Evolutionary conservation across 768 basidiomycete species (phyloP).

Genomic region (Lactifluus pinguis): DNA sequence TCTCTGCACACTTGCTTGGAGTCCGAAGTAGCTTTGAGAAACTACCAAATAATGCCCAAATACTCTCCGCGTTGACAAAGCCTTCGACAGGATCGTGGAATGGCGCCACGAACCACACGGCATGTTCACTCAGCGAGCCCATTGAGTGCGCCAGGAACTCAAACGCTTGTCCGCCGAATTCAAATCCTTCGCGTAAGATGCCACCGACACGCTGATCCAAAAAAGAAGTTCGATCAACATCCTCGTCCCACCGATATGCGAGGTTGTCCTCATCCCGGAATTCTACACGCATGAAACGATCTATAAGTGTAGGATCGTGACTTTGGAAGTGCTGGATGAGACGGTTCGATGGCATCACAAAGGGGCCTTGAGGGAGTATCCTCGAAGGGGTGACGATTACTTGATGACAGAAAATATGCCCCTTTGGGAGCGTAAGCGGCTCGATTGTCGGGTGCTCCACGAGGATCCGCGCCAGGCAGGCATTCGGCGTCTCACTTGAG

Average conservation of each 20-base stretch:
- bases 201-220: constrained; percentile 27
- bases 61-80: constrained; percentile 42
- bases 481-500: constrained; percentile 31
- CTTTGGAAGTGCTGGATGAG: constrained; percentile 54
- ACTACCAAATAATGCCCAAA: constrained; percentile 57
- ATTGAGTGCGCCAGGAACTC: constrained; percentile 77
- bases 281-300: constrained; percentile 71
- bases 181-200: constrained; percentile 51
- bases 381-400: constrained; percentile 70
- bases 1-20: constrained; percentile 76
- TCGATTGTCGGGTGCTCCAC: constrained; percentile 18
- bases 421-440: constrained; percentile 24
- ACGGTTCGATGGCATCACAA: constrained; percentile 64
- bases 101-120: constrained; percentile 70
- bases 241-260: constrained; percentile 57
- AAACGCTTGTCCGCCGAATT: constrained; percentile 59
- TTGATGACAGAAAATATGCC: constrained; percentile 59
- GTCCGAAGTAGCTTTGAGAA: constrained; percentile 36
- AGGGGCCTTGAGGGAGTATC: constrained; percentile 68
- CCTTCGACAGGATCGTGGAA: constrained; percentile 42
- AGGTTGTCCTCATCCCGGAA: constrained; percentile 76
- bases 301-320: constrained; percentile 35
- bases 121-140: constrained; percentile 65
- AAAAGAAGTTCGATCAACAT: constrained; percentile 48
- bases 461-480: constrained; percentile 38